Evolutionary conservation across 495 filamentous ascomycete species (phyloP), one percentile per base, ranked within the genome.

Genomic region (Penicillium crystallinum): DNA sequence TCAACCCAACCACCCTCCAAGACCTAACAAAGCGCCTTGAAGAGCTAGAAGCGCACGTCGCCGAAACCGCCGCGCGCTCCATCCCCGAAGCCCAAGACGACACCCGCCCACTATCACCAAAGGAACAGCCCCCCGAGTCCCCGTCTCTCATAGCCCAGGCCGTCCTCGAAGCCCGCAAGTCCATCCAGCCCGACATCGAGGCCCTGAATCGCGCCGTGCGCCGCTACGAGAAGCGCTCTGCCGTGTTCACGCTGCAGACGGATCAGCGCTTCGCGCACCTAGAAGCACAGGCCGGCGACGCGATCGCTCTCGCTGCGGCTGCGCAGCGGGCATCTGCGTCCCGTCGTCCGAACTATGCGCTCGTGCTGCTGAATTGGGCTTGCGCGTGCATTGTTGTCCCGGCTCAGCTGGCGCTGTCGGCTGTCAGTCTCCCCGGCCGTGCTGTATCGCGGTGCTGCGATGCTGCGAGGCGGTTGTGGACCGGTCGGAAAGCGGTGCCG

Each of bases 161-260:
- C 10, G 74, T 77, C 0, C 70, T 74, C 2, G 84, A 88, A 52
- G 77, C 89, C 7, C 81, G 82, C 31, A 81, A 80, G 45, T 67
- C 68, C 12, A 65, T 93, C 17, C 87, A 90, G 35, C 84, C 90
- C 1, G 89, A 97, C 37, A 77, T 97, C 25, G 93, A 98, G 56
- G 89, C 90, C 4, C 70, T 98, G 31, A 92, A 88, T 52, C 85
- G 93, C 17, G 93, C 93, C 0, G 86, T 97, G 25, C 80, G 93
- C 12, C 83, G 90, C n/a, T 96, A 96, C 57, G 93, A 98, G 72
- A 97, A 96, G 66, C 86, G 90, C 51, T 82, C 85, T 10, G 83
- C 85, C 0, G 67, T 91, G 2, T 78, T 86, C 17, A 71, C 83
- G 0, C 76, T 84, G 46, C 84, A 91, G 55, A 92, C 83, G 9